Evolutionary conservation across 2,329 filamentous ascomycete genomes (phyloP), one percentile per base, ranked within the genome.

Genomic region (Diplodia sapinea): DNA sequence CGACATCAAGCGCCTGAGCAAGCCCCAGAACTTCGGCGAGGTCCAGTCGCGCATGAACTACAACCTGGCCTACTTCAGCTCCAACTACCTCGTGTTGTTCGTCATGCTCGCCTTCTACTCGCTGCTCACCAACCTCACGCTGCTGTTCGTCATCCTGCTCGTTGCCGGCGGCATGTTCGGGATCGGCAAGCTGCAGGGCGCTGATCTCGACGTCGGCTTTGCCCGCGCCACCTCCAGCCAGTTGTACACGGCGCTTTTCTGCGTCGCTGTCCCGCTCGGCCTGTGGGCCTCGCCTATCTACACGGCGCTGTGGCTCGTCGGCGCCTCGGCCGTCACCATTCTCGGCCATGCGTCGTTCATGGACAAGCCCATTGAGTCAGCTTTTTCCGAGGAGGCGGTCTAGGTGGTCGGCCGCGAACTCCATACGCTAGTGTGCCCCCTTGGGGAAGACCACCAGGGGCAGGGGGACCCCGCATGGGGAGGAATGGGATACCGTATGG

Each of bases 301-400:
- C 75, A 96, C 93, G 63, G 86, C 94, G 74, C 88, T 98, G 74
- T 98, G 95, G 95, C 87, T 99, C 78, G 93, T 98, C 77, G 95
- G 95, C 79, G 95, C 95, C 74, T 94, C 91, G 74, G 94, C 93
- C 79, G 93, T 97, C 79, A 92, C 90, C 79, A 96, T 98, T 73
- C 84, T 98, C 73, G 95, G 95, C 82, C 95, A 99, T 83, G 95
- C 95, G 74, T 87, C 93, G 71, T 88, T 98, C 79, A 89, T 98
- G 91, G 94, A 98, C 80, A 97, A 97, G 88, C 94, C 94, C 69
- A 97, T 98, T 85, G 95, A 98, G 89, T 94, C 96, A 94, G 94
- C 94, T 97, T 99, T 99, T 97, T 97, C 94, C 87, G 95, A 96
- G 94, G 95, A 99, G 94, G 94, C 95, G 94, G 95, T 99, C 91